Evolutionary conservation across 768 basidiomycete genomes (phyloP).

Genomic region (Termitomyces sp.): DNA sequence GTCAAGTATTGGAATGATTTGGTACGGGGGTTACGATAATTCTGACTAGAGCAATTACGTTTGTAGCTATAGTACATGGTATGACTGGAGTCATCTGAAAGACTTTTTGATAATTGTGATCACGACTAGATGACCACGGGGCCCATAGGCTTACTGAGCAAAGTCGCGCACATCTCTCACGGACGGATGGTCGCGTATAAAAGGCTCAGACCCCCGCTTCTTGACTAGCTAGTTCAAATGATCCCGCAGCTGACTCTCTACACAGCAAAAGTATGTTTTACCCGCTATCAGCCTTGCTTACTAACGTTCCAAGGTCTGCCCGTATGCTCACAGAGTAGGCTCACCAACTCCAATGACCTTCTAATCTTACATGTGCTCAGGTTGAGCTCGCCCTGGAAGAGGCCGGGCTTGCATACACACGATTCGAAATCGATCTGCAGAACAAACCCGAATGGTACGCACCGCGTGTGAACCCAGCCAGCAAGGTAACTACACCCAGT

Average conservation of each 20-base stretch:
- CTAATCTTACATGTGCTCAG: neutral
- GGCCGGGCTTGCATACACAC: constrained; percentile 40
- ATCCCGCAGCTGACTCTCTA: constrained; percentile 10
- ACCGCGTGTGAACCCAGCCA: constrained; percentile 57
- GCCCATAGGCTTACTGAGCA: constrained; percentile 2
- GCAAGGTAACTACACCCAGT: constrained; percentile 53
- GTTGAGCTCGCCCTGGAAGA: constrained; percentile 36
- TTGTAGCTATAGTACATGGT: too few species aligned
- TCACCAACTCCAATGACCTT: neutral
- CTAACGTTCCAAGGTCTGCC: constrained; percentile 38
- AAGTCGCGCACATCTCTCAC: too few species aligned
- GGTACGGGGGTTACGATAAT: neutral
- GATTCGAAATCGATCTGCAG: constrained; percentile 52
- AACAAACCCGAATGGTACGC: constrained; percentile 73
- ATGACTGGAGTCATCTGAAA: too few species aligned
- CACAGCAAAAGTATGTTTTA: constrained; percentile 7
- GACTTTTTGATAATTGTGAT: too few species aligned
- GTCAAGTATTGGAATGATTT: neutral
- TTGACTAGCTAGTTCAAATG: neutral
- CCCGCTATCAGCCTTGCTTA: neutral
- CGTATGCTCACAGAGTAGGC: constrained; percentile 52
- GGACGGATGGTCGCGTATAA: neutral
- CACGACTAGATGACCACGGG: neutral
- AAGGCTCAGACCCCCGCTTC: neutral
- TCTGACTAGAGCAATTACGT: too few species aligned